Base-by-base conservation (phyloP, 73 alveolate genomes). In the Paramecium octaurelia region DNA sequence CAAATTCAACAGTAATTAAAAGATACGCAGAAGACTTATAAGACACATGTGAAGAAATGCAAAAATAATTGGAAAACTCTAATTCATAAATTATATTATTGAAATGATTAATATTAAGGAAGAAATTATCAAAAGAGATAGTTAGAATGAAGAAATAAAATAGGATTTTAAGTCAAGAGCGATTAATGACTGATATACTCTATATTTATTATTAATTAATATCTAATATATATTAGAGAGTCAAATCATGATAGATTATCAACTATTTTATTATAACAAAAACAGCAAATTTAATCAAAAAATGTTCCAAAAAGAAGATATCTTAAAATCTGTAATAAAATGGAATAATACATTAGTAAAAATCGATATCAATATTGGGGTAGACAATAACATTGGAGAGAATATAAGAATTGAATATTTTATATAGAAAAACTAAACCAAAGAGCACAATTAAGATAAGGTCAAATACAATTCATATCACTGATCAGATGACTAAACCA, bases 121-220 rank as follows among this genome's bases (percentile, higher is more conserved):
- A 73, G 87, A 34, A 73, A 73, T 73, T 73, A 73, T 73, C 57
- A 31, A 73, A 73, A 43, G 87, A 73, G 59, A 36, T 73, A 10
- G 64, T 73, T 73, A 36, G 60, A 73, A 36, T 73, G 23, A 73
- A 73, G 31, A 73, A 73, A 18, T 38, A 73, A 40, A 35, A 35
- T 10, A 35, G 20, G 31, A 36, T 20, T 14, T 29, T 21, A 1
- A 73, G 87, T 73, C n/a, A 73, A 43, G 87, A 73, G 87, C 36
- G 87, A 73, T 73, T 73, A 14, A 73, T 35, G 57, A 73, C 87
- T 36, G 87, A 73, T n/a, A n/a, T n/a, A n/a, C n/a, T n/a, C n/a
- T n/a, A n/a, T n/a, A n/a, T n/a, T n/a, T n/a, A n/a, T n/a, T n/a
- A n/a, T n/a, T n/a, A n/a, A n/a, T n/a, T n/a, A n/a, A n/a, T n/a